Percentiles rank a stretch among this genome's conserved stretches.
Evolutionary conservation across 225 moss, liverwort and hornwort species (phyloP).

Genomic region (Polytrichum commune): DNA sequence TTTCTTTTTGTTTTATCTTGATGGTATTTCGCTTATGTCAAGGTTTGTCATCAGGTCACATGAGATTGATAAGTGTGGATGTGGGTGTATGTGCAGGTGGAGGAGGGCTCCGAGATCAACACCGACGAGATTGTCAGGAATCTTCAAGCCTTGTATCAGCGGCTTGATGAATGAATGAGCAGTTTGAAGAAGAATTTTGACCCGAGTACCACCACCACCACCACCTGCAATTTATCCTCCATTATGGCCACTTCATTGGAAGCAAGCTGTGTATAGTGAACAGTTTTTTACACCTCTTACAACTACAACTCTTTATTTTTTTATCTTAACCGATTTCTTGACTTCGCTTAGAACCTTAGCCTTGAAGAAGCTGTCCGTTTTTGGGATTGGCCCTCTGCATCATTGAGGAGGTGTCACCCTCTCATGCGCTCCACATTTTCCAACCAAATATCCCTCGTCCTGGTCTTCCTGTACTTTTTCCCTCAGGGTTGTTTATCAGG

Average conservation of each 20-base stretch:
- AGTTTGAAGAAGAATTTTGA: slow-evolving; percentile 5
- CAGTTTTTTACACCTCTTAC: neutral
- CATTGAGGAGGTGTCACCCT: slow-evolving; percentile 3
- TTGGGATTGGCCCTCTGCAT: neutral
- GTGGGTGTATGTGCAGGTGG: slow-evolving; percentile 38
- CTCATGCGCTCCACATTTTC: neutral
- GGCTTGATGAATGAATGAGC: slow-evolving; percentile 42
- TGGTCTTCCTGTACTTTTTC: slow-evolving; percentile 1
- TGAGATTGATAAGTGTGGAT: neutral
- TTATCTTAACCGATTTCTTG: neutral
- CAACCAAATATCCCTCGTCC: neutral
- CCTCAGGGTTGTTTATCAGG: neutral
- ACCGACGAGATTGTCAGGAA: slow-evolving; percentile 76
- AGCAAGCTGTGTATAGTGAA: slow-evolving; percentile 17
- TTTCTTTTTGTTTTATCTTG: too few relatives aligned
- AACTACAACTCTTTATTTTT: neutral
- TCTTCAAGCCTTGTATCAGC: slow-evolving; percentile 73
- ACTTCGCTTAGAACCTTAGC: neutral
- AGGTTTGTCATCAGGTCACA: too few relatives aligned
- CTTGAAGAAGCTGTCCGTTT: neutral
- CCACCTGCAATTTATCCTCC: neutral
- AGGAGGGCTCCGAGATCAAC: slow-evolving; percentile 69
- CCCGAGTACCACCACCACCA: too few relatives aligned
- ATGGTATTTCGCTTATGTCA: too few relatives aligned
- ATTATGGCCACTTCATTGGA: neutral